Conservation (phyloP, 208 protist species). For the Trichomonas tenax region DNA sequence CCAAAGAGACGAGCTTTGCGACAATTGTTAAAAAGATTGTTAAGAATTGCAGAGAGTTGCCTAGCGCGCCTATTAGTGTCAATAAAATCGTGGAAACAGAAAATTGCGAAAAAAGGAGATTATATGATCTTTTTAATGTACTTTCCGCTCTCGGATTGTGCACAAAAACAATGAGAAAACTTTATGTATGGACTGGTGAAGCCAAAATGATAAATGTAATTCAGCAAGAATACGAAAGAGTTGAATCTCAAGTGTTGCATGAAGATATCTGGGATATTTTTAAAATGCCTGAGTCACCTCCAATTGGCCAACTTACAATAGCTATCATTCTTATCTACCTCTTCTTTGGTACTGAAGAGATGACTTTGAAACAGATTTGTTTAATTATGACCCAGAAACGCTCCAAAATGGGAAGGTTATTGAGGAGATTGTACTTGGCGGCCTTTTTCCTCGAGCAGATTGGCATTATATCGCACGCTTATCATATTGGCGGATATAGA, state of each 20-base stretch:
- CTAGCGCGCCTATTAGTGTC: background rate
- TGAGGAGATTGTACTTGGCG: background rate
- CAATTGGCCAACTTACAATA: background rate
- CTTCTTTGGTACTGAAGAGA: background rate
- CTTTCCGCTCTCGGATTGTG: background rate
- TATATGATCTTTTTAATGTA: slow-evolving; percentile 3
- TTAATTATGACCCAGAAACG: background rate
- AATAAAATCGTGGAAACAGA: background rate
- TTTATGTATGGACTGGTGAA: background rate
- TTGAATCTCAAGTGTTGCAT: background rate
- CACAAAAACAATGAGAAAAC: background rate
- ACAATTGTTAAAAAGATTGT: background rate
- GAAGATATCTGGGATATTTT: background rate
- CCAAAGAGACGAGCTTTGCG: background rate
- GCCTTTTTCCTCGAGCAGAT: background rate
- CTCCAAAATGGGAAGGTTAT: background rate
- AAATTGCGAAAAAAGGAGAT: background rate
- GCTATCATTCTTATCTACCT: background rate
- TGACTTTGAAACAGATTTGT: background rate
- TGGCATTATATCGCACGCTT: background rate
- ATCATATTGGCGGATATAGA: background rate
- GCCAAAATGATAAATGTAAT: background rate
- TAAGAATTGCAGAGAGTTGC: background rate
- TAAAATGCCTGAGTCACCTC: background rate
- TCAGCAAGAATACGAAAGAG: too few species aligned